These are phyloP conservation scores for Aspergillus steynii DNA, from an alignment of 495 filamentous ascomycete genomes.

Conservation along the genomic window DNA sequence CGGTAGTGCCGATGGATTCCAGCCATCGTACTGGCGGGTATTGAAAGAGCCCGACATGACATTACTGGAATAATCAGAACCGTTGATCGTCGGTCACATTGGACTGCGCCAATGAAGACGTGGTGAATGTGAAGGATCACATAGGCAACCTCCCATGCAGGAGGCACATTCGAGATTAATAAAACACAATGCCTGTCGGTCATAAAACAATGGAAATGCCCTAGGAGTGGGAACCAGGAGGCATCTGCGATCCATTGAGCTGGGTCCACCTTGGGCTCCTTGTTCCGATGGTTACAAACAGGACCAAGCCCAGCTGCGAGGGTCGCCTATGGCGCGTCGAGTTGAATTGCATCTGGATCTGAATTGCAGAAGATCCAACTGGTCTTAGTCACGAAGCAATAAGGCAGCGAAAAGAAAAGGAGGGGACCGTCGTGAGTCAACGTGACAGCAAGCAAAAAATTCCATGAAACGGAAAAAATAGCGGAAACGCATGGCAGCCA, in stretches of 20 bases:
- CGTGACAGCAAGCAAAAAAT: conserved; percentile 3
- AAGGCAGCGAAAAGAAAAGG: conserved; percentile 6
- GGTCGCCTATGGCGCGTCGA: conserved; percentile 11
- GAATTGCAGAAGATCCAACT: not conserved
- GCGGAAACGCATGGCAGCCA: conserved; percentile 33
- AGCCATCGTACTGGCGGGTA: conserved; percentile 13
- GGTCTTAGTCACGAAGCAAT: not conserved
- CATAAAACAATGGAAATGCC: not conserved
- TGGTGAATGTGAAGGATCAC: not conserved
- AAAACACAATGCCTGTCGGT: not conserved
- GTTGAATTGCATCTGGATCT: not conserved
- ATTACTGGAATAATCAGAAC: conserved; percentile 8
- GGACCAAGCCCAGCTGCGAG: conserved; percentile 18
- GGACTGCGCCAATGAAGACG: not conserved
- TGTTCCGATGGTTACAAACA: conserved; percentile 20
- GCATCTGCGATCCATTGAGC: conserved; percentile 14
- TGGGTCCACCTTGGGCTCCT: conserved; percentile 12
- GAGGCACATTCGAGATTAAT: not conserved
- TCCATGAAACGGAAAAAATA: conserved; percentile 17
- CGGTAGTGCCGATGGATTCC: conserved; percentile 20
- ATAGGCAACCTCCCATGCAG: not conserved
- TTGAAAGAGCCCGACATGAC: conserved; percentile 8
- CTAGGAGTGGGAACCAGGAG: conserved; percentile 1
- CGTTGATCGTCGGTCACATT: conserved; percentile 20
- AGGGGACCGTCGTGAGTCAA: not conserved